Base-by-base conservation (phyloP, 805 yeast genomes). In the Metschnikowia rubicola region DNA sequence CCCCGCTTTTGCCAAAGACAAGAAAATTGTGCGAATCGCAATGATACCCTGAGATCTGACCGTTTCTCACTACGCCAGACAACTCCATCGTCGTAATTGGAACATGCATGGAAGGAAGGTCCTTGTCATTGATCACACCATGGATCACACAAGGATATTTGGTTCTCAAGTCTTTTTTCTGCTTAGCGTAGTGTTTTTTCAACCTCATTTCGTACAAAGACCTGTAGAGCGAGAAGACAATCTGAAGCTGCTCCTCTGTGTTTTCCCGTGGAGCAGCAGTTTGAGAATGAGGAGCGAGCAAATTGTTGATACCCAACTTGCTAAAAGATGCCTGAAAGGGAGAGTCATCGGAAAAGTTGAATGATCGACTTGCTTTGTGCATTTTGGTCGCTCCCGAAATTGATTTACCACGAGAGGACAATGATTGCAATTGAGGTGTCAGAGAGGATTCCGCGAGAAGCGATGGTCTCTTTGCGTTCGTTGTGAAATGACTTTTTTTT, bases 1-100 rank as follows among this genome's bases (percentile, higher is more conserved):
- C 77, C 3, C 77, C 77, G 42, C 61, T 65, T 44, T 65, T 68
- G 8, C 68, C 68, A 55, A 64, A 68, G 37, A 70, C 60, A 74
- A 74, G 70, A 46, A 71, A 63, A 41, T 56, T 55, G 11, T 36
- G 32, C 1, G 55, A 48, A 36, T 63, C 71, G 10, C 68, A 47
- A 39, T 65, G 61, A 28, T 67, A 57, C 6, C 66, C 67, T 31
- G 64, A 66, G 13, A 72, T 58, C 45, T 67, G 68, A 6, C 74
- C 73, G 49, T 70, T 70, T 19, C 58, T 56, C 12, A 65, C 57
- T 48, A 66, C 62, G 29, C 57, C 44, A 4, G 70, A 63, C 30
- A 71, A 54, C 50, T 72, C 73, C 35, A 71, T 47, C 12, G 56
- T 55, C 39, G 64, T 47, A 19, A 67, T 53, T 0, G 76, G 74